Evolutionary conservation across 176 grass and related monocot species (phyloP), one percentile per base, ranked within the genome.

Genomic region (Urochloa ruziziensis): DNA sequence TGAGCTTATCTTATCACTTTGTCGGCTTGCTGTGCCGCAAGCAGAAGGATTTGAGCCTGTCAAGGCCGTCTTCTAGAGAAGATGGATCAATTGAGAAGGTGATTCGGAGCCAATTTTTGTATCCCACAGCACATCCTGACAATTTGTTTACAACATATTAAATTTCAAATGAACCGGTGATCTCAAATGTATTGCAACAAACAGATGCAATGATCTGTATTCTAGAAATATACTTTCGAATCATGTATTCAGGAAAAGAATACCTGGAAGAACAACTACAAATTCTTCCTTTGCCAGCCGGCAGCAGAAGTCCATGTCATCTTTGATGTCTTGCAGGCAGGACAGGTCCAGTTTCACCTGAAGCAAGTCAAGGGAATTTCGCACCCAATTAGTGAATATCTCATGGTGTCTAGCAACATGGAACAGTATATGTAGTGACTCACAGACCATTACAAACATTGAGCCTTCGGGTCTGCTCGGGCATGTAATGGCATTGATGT

Each of bases 221-320:
- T 44, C 17, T 64, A 29, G 7, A 42, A 53, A 13, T 53, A 5
- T 8, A 67, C 5, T 52, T 16, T 68, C 11, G 33, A 4, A 51
- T 62, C 29, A 62, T 80, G 14, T 46, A 66, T 23, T 23, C 5
- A 32, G 30, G 44, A 29, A 44, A 24, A 27, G 47, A 6, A 32
- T 84, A 92, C 90, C 90, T 79, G 93, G 93, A 71, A 91, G 70
- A 88, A 92, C 24, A 33, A 95, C 65, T 62, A 95, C 93, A 18
- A 74, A 32, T 84, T 92, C 88, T 58, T 92, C 93, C 19, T 91
- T 95, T n/a, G 90, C 93, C 47, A 95, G 48, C 40, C 79, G 82
- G 76, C 85, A 91, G 60, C 93, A 92, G 75, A 95, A 95, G 48
- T 95, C 93, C 79, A 95, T 86, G 30, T 95, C 90, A 70, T 92